Percentiles rank a stretch among this genome's conserved stretches.
Evolutionary conservation across 1,284 basidiomycete genomes (phyloP).

Genomic region (Flammula alnicola): DNA sequence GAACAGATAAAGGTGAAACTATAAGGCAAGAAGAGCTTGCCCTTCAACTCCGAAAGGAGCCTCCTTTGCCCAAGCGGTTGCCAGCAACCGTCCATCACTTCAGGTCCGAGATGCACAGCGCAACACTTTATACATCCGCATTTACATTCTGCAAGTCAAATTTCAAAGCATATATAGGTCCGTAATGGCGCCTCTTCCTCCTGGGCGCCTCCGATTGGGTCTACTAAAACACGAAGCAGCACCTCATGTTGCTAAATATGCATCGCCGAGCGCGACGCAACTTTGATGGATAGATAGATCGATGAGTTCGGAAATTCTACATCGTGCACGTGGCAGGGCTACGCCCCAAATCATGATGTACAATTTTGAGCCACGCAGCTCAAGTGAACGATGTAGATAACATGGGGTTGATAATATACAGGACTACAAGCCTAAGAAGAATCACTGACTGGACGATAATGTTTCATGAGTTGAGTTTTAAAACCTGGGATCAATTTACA

Average conservation of each 20-base stretch:
- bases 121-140: neutral
- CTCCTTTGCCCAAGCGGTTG: conserved; percentile 7
- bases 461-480: conserved; percentile 72
- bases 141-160: neutral
- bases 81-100: conserved; percentile 12
- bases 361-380: conserved; percentile 8
- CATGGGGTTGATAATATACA: conserved; percentile 7
- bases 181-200: no score
- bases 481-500: conserved; percentile 50
- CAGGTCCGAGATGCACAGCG: no score
- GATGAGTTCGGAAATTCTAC: no score
- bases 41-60: neutral
- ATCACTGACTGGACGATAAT: conserved; percentile 67
- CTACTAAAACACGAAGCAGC: no score
- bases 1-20: conserved; percentile 11
- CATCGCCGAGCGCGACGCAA: no score
- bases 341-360: no score
- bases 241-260: no score
- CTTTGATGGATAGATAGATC: no score
- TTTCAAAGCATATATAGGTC: no score
- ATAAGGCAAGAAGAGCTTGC: conserved; percentile 9
- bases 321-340: no score
- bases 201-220: no score
- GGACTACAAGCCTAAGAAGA: conserved; percentile 38
- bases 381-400: neutral